A percentile compares a stretch with the other conserved stretches of the same genome.
Conservation (phyloP, 805 yeast genomes). For the Candida xyloterini region DNA sequence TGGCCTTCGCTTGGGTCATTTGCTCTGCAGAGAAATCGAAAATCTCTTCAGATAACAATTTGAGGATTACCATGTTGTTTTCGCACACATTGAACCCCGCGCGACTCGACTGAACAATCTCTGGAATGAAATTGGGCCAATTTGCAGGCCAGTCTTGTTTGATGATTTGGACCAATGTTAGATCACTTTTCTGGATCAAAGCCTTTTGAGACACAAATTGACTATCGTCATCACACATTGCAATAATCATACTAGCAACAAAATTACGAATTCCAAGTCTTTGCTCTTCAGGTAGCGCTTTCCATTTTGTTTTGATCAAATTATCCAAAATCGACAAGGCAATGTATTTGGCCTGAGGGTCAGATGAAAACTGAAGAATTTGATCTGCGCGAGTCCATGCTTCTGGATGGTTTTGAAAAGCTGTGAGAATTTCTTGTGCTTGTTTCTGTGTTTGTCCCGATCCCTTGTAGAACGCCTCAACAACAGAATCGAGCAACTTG, state of each 20-base stretch:
- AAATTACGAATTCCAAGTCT: conserved; percentile 92
- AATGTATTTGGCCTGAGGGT: conserved; percentile 87
- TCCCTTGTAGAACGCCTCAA: conserved; percentile 78
- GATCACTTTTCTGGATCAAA: conserved; percentile 86
- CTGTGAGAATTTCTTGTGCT: conserved; percentile 69
- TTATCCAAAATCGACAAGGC: conserved; percentile 89
- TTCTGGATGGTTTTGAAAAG: conserved; percentile 91
- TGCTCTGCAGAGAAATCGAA: conserved; percentile 95
- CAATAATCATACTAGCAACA: conserved; percentile 87
- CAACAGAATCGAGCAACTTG: conserved; percentile 74
- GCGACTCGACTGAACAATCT: conserved; percentile 78
- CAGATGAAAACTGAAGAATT: conserved; percentile 71
- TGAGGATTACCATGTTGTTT: conserved; percentile 91
- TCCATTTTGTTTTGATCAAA: conserved; percentile 91
- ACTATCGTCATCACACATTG: conserved; percentile 81
- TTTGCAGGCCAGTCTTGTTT: conserved; percentile 99
- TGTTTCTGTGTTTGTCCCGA: conserved; percentile 68
- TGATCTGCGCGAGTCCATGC: conserved; percentile 94
- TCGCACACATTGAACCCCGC: conserved; percentile 93
- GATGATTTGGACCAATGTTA: conserved; percentile 88
- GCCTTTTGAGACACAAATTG: conserved; percentile 72
- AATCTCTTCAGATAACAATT: conserved; percentile 89
- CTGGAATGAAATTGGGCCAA: conserved; percentile 97
- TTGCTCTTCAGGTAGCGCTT: conserved; percentile 82
- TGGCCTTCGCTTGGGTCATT: conserved; percentile 94